phyloP scores from a whole-genome alignment of 257 asterid species.

The Thymus quinquecostatus region DNA sequence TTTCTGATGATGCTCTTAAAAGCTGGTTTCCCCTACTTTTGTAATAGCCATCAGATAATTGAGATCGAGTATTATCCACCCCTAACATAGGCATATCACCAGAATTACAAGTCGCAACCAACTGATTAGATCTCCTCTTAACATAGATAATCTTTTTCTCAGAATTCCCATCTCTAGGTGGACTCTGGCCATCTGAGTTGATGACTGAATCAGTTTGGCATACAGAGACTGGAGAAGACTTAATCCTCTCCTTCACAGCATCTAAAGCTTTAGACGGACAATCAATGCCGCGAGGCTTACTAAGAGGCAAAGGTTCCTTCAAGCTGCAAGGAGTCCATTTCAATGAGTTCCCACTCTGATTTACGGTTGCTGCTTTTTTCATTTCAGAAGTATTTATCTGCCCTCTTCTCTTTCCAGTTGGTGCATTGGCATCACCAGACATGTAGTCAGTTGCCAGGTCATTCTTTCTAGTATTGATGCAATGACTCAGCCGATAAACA shows the following conservation, averaged over 20 bases:
- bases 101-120: conserved; percentile 72
- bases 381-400: conserved; percentile 44
- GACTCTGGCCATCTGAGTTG: conserved; percentile 47
- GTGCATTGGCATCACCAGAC: conserved; percentile 35
- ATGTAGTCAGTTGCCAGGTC: conserved; percentile 40
- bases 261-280: conserved; percentile 34
- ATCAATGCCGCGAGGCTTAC: conserved; percentile 39
- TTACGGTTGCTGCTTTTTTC: conserved; percentile 38
- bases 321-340: conserved; percentile 35
- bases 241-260: conserved; percentile 40
- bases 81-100: conserved; percentile 32
- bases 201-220: conserved; percentile 46
- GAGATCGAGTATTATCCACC: conserved; percentile 45
- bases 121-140: conserved; percentile 76
- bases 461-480: conserved; percentile 39
- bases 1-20: conserved; percentile 64
- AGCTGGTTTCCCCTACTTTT: conserved; percentile 88
- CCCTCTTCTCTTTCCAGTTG: conserved; percentile 33
- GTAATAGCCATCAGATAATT: conserved; percentile 70
- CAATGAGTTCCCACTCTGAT: conserved; percentile 36
- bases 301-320: conserved; percentile 35
- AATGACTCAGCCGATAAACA: conserved; percentile 39
- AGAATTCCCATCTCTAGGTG: conserved; percentile 44
- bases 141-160: conserved; percentile 58
- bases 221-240: conserved; percentile 42